These are phyloP conservation scores for Chenopodium album DNA, from an alignment of 148 eudicot genomes.

Conservation along the genomic window DNA sequence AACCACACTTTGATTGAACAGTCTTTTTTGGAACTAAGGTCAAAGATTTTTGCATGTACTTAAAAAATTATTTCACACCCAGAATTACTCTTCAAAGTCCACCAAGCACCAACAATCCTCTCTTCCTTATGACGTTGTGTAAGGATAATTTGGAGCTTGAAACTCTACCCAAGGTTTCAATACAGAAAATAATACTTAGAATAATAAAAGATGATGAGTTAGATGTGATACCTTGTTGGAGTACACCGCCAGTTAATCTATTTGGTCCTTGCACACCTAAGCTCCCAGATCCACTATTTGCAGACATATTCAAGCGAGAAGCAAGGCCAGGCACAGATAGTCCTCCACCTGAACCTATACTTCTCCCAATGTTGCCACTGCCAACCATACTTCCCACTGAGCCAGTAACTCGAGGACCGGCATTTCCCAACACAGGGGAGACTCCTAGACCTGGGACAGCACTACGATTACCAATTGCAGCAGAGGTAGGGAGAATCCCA, in stretches of 20 bases:
- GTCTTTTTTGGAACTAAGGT: neutral
- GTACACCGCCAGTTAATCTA: conserved; percentile 81
- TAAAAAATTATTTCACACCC: neutral
- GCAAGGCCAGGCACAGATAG: conserved; percentile 82
- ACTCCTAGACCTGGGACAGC: conserved; percentile 87
- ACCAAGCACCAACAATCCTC: too few species aligned
- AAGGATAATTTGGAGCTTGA: neutral
- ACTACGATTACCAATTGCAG: conserved; percentile 79
- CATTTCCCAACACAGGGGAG: conserved; percentile 75
- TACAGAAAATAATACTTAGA: neutral
- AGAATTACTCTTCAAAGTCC: neutral
- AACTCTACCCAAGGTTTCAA: neutral
- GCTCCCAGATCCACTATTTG: conserved; percentile 82
- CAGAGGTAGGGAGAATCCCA: conserved; percentile 90
- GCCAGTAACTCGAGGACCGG: conserved; percentile 76
- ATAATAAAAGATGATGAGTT: conserved; percentile 2
- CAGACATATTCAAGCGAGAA: conserved; percentile 72
- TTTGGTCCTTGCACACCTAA: conserved; percentile 76
- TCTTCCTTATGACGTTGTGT: neutral
- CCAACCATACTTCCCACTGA: conserved; percentile 86
- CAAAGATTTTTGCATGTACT: neutral
- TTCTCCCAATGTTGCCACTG: conserved; percentile 79
- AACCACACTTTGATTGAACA: neutral
- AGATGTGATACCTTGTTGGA: conserved; percentile 78
- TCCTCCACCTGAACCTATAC: conserved; percentile 84